These are phyloP conservation scores for Ophiostoma populinum DNA, from an alignment of 2,329 filamentous ascomycete species.

Conservation along the genomic window DNA sequence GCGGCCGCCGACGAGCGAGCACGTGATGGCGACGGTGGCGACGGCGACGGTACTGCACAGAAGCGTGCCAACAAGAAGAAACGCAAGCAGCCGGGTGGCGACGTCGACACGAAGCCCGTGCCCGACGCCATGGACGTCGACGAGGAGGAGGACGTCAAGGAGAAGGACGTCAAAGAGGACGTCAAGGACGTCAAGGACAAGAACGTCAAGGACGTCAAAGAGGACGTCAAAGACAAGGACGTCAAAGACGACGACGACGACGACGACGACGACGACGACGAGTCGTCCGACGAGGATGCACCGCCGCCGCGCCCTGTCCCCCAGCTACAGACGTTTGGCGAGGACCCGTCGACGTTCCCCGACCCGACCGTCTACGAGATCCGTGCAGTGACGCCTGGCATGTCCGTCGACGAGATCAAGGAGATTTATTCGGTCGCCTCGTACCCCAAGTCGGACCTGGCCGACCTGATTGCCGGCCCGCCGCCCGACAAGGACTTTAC, in stretches of 20 bases:
- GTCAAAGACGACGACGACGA: slow-evolving; percentile 11
- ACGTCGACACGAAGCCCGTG: slow-evolving; percentile 25
- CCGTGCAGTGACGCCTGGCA: slow-evolving; percentile 50
- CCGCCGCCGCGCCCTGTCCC: slow-evolving; percentile 48
- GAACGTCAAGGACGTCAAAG: neutral
- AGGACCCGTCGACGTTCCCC: slow-evolving; percentile 76
- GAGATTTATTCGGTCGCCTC: slow-evolving; percentile 74
- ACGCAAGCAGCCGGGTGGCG: slow-evolving; percentile 48
- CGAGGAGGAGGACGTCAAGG: slow-evolving; percentile 35
- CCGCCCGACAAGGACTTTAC: slow-evolving; percentile 93
- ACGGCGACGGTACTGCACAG: slow-evolving; percentile 10
- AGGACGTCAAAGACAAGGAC: slow-evolving; percentile 15
- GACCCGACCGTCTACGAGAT: slow-evolving; percentile 95
- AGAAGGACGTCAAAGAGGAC: slow-evolving; percentile 17
- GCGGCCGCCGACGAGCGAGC: slow-evolving; percentile 24
- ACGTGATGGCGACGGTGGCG: too few relatives aligned
- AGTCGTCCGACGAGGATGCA: slow-evolving; percentile 38
- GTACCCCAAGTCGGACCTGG: slow-evolving; percentile 67
- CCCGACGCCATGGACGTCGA: slow-evolving; percentile 41
- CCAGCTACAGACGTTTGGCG: slow-evolving; percentile 76
- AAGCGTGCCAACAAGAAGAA: slow-evolving; percentile 54
- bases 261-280: slow-evolving; percentile 21
- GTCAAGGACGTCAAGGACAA: slow-evolving; percentile 16
- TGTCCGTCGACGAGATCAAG: slow-evolving; percentile 72
- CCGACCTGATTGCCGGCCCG: slow-evolving; percentile 71